Conservation (phyloP, 2,329 filamentous ascomycete species). For the Ceratocystis colombiana region DNA sequence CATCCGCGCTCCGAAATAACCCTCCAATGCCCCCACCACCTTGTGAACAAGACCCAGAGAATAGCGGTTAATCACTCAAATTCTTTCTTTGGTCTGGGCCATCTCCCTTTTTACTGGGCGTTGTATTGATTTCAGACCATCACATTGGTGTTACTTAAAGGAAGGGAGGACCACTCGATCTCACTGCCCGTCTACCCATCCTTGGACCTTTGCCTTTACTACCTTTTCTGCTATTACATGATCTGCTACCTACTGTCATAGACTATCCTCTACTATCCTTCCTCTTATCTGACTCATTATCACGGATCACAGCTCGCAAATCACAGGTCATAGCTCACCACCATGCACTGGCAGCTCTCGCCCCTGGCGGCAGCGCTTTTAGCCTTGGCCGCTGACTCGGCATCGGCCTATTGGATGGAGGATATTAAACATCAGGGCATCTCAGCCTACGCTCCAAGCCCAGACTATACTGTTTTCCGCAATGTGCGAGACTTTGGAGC, state of each 20-base stretch:
- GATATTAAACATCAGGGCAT: conserved; percentile 40
- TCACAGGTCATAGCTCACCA: not conserved
- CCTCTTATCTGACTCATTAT: too few species aligned
- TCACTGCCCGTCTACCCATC: not conserved
- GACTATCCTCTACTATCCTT: too few species aligned
- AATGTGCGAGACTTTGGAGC: conserved; percentile 41
- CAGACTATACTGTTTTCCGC: conserved; percentile 38
- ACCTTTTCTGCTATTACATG: not conserved
- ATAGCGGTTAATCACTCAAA: not conserved
- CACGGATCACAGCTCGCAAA: not conserved
- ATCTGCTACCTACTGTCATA: not conserved
- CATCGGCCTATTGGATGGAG: conserved; percentile 37
- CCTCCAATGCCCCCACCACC: not conserved
- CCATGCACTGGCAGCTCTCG: conserved; percentile 9
- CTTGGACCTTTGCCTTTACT: not conserved
- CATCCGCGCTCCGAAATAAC: not conserved
- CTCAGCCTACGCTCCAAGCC: conserved; percentile 38
- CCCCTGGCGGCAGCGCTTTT: conserved; percentile 1
- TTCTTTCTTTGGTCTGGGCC: not conserved
- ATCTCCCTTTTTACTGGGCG: not conserved
- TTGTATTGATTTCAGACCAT: not conserved
- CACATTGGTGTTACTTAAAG: not conserved
- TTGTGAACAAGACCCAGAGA: not conserved
- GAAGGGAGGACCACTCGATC: not conserved
- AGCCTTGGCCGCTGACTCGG: not conserved